Percentiles rank a stretch among this genome's conserved stretches.
Evolutionary conservation across 139 green algal genomes (phyloP).

Genomic region (Astrephomene gubernaculifera): DNA sequence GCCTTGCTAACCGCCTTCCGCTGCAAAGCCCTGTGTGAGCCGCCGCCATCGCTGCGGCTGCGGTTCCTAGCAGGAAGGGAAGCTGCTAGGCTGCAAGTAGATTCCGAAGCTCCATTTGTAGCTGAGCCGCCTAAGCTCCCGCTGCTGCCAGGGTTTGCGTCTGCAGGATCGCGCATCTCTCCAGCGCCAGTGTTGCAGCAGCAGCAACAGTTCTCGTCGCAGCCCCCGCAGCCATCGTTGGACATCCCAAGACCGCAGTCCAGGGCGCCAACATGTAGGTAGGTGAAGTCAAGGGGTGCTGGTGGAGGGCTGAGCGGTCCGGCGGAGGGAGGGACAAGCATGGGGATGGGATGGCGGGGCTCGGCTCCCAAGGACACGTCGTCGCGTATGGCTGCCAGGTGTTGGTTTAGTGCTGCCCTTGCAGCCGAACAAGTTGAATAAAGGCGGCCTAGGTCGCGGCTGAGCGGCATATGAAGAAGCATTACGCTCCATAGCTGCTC

Average conservation of each 20-base stretch:
- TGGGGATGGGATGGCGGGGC: not conserved
- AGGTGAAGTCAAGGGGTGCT: conserved; percentile 12
- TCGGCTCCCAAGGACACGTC: conserved; percentile 13
- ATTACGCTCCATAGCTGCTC: not conserved
- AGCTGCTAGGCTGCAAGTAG: too few species aligned
- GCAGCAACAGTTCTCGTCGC: conserved; percentile 2
- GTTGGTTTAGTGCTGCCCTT: not conserved
- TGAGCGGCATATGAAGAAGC: not conserved
- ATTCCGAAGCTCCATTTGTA: too few species aligned
- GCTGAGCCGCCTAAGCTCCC: not conserved
- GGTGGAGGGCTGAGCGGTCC: not conserved
- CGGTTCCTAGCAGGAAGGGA: not conserved
- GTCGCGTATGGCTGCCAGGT: not conserved
- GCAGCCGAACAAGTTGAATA: not conserved
- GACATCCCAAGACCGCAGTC: too few species aligned
- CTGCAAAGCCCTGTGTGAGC: not conserved
- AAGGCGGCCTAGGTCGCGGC: not conserved
- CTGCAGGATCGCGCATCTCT: not conserved
- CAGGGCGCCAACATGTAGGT: too few species aligned
- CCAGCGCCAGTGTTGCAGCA: not conserved
- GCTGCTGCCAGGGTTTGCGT: not conserved
- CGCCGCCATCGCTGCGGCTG: not conserved
- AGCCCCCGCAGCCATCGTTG: too few species aligned
- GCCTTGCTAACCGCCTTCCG: not conserved
- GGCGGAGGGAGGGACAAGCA: not conserved